Conservation (phyloP, 208 protist genomes). For the Trypanosoma platydactyli region DNA sequence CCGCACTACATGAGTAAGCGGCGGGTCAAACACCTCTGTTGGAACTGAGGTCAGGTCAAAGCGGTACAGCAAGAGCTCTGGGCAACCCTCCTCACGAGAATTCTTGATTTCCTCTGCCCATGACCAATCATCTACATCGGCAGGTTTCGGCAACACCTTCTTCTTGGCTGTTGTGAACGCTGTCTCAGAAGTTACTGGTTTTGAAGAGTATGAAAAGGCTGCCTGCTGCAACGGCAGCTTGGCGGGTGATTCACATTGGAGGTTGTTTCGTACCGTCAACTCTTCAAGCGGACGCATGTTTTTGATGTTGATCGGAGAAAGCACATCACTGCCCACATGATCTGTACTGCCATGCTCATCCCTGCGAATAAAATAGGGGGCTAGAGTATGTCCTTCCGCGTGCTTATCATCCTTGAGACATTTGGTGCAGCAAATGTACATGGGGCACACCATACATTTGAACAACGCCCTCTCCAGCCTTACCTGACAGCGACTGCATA, state of each 20-base stretch:
- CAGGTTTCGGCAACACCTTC: constrained; percentile 58
- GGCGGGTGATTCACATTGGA: constrained; percentile 59
- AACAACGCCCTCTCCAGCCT: constrained; percentile 66
- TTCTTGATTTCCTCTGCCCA: constrained; percentile 72
- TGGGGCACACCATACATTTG: constrained; percentile 49
- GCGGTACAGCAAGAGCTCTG: constrained; percentile 73
- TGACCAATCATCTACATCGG: constrained; percentile 68
- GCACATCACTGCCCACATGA: constrained; percentile 39
- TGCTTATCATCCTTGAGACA: constrained; percentile 66
- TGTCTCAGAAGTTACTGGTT: not conserved
- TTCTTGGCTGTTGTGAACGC: not conserved
- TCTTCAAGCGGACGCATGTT: constrained; percentile 69
- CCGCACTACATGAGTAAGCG: constrained; percentile 57
- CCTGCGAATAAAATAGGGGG: constrained; percentile 61
- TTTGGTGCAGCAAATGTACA: constrained; percentile 75
- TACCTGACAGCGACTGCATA: constrained; percentile 59
- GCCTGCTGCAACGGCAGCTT: constrained; percentile 12
- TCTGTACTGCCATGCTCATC: constrained; percentile 46
- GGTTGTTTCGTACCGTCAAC: constrained; percentile 74
- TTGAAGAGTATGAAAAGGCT: not conserved
- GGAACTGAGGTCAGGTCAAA: constrained; percentile 69
- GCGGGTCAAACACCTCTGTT: constrained; percentile 68
- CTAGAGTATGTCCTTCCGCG: constrained; percentile 50
- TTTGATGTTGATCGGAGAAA: constrained; percentile 49
- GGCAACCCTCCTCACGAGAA: constrained; percentile 40